Evolutionary conservation across 345 rosid genomes (phyloP), one percentile per base, ranked within the genome.

Genomic region (Cardamine occulta): DNA sequence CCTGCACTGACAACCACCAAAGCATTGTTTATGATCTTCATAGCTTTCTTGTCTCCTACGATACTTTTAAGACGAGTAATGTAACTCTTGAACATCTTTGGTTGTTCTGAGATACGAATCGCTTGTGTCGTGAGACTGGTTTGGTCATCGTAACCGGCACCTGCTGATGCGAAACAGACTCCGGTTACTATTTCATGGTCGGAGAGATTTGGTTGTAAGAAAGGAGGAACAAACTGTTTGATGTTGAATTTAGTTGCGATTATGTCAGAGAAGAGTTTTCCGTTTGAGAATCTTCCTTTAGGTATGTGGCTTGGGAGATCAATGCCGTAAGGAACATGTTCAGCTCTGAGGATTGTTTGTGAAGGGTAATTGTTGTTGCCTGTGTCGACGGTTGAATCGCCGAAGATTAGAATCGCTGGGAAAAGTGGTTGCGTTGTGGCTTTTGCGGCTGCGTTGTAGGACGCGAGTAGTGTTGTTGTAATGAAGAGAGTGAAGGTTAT

Each of bases 31-130:
- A 85, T 35, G 3, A 79, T 81, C 63, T 67, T 72, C 57, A 18
- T 52, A 47, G 87, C 86, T 17, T 76, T 80, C 12, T 68, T 72
- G 45, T 66, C 72, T 1, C 89, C 86, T 8, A 82, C 71, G 17
- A 73, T 40, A 2, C 65, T 54, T 19, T 39, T 44, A 45, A 64
- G 55, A n/a, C 68, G 40, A 45, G 55, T 6, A 9, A 64, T 64
- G 11, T 64, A 64, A 44, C 58, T 51, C 70, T 39, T 61, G 19
- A 61, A 39, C 66, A 61, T 61, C 1, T 1, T 39, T 13, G 49
- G 66, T 61, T 61, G 49, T 61, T 61, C 32, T 6, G 49, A 61
- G 7, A 61, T 32, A 21, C 12, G 66, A 39, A 61, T 39, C 0
- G 66, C 66, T 23, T 39, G 66, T 12, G 49, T 39, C 5, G 18